phyloP scores from a whole-genome alignment of 1,284 basidiomycete genomes.

The Xerocomus subilludens region DNA sequence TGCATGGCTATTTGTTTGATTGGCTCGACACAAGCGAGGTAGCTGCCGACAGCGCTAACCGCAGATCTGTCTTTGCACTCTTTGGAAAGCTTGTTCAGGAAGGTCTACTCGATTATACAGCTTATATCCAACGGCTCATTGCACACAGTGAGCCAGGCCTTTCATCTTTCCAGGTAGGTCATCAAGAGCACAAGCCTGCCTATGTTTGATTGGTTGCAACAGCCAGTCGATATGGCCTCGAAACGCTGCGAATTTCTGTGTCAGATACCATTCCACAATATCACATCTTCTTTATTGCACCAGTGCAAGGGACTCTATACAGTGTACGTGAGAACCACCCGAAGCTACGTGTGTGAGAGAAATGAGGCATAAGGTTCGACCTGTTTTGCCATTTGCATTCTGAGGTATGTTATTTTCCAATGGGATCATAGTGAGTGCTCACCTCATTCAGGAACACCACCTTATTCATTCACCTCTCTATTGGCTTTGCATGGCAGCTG shows the following conservation, averaged over 20 bases:
- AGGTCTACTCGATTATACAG: conserved; percentile 84
- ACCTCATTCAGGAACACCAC: conserved; percentile 48
- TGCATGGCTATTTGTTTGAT: conserved; percentile 82
- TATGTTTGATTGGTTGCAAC: conserved; percentile 7
- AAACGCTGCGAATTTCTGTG: conserved; percentile 74
- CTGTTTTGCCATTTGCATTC: conserved; percentile 73
- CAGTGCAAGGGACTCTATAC: conserved; percentile 75
- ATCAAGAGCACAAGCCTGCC: neutral
- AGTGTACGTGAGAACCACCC: conserved; percentile 72
- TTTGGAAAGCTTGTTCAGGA: conserved; percentile 83
- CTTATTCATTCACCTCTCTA: conserved; percentile 52
- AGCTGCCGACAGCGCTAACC: conserved; percentile 68
- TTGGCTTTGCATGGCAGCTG: conserved; percentile 60
- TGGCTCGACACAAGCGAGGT: conserved; percentile 83
- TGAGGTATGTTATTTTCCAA: conserved; percentile 59
- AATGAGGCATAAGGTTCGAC: conserved; percentile 75
- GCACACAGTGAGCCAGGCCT: conserved; percentile 80
- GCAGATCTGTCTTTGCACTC: conserved; percentile 73
- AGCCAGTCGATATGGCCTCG: conserved; percentile 55
- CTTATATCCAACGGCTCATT: conserved; percentile 86
- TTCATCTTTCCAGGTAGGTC: conserved; percentile 63
- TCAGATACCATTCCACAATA: conserved; percentile 73
- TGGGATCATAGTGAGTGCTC: conserved; percentile 8
- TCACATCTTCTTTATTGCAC: conserved; percentile 66
- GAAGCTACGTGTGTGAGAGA: conserved; percentile 74